A percentile compares a stretch with the other conserved stretches of the same genome.
Evolutionary conservation across 129 eudicot genomes (phyloP).

Genomic region (sunflower (Helianthus annuus)): DNA sequence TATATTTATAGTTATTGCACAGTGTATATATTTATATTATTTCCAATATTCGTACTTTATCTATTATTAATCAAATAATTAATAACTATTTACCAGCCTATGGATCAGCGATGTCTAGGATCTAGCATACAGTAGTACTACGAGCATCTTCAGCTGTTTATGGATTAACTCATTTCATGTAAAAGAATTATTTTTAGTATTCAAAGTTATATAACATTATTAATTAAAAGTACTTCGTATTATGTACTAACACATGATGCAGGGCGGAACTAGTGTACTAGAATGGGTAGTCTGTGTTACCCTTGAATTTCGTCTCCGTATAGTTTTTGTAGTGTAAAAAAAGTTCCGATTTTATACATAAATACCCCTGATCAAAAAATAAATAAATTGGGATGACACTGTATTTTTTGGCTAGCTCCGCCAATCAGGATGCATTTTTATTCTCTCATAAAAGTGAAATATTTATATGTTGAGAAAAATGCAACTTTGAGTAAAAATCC

Average conservation of each 20-base stretch:
- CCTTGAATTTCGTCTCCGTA: too few species aligned
- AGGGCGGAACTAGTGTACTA: too few species aligned
- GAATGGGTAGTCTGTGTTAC: too few species aligned
- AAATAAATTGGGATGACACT: too few species aligned
- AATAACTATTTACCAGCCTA: slow-evolving; percentile 38
- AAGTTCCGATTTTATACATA: too few species aligned
- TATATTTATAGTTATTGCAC: slow-evolving; percentile 4
- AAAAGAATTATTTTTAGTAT: not conserved
- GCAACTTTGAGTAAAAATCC: too few species aligned
- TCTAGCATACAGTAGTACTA: slow-evolving; percentile 45
- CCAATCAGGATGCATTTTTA: not conserved
- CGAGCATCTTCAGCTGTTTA: slow-evolving; percentile 39
- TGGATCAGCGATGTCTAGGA: slow-evolving; percentile 79
- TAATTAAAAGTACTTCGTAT: too few species aligned
- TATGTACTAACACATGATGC: too few species aligned
- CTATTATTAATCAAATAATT: slow-evolving; percentile 11
- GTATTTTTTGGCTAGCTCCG: too few species aligned
- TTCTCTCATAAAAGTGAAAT: not conserved
- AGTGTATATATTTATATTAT: not conserved
- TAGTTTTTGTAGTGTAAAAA: too few species aligned
- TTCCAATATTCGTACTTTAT: slow-evolving; percentile 24
- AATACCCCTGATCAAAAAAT: too few species aligned
- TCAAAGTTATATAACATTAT: not conserved
- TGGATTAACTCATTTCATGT: slow-evolving; percentile 19
- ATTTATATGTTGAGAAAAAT: too few species aligned